These are phyloP conservation scores for Rauvolfia tetraphylla DNA, from an alignment of 257 asterid genomes.

Conservation along the genomic window DNA sequence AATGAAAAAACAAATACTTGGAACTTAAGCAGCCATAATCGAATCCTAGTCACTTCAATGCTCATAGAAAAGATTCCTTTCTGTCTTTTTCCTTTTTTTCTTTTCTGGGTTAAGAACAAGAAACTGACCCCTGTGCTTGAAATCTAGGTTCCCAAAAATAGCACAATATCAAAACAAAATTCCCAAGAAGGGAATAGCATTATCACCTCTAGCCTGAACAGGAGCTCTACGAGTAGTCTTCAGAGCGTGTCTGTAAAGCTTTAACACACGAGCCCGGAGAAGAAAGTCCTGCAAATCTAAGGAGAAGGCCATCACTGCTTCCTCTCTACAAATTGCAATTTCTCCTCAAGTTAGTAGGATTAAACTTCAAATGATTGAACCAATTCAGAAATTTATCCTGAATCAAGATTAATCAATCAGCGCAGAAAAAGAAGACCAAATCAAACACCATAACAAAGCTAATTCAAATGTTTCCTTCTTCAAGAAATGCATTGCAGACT, in stretches of 20 bases:
- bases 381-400: background rate
- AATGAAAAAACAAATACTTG: background rate
- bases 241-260: conserved; percentile 81
- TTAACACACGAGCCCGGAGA: conserved; percentile 76
- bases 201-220: conserved; percentile 50
- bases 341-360: background rate
- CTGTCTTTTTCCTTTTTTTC: background rate
- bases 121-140: background rate
- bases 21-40: background rate
- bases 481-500: background rate
- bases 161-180: too few relatives aligned
- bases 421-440: background rate
- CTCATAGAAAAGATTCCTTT: background rate
- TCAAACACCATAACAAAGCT: background rate
- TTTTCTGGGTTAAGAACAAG: background rate
- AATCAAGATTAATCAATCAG: background rate
- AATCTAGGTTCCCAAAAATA: background rate
- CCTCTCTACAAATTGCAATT: conserved; percentile 12
- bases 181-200: background rate
- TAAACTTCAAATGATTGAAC: background rate
- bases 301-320: conserved; percentile 36
- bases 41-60: background rate
- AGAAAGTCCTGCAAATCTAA: conserved; percentile 85
- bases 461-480: background rate
- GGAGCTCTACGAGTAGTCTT: conserved; percentile 79